phyloP scores from a whole-genome alignment of 225 moss, liverwort and hornwort genomes.

The Sphagnum contortum region DNA sequence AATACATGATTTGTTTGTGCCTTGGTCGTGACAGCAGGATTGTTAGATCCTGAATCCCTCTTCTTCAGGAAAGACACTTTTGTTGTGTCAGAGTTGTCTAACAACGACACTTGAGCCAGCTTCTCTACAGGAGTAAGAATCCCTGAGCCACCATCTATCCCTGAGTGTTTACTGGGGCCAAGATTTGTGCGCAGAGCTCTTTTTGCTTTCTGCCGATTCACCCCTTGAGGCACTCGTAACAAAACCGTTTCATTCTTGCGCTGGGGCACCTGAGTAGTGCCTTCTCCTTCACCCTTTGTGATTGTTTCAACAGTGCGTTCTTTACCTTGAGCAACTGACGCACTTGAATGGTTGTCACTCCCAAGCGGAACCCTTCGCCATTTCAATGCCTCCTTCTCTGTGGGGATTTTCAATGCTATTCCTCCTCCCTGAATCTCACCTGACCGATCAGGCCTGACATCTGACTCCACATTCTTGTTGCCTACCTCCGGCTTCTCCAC shows the following conservation, averaged over 20 bases:
- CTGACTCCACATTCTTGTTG: constrained; percentile 16
- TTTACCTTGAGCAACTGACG: constrained; percentile 25
- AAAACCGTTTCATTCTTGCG: constrained; percentile 37
- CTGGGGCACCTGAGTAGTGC: constrained; percentile 5
- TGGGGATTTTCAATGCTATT: neutral
- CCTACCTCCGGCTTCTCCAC: constrained; percentile 20
- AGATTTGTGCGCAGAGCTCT: constrained; percentile 47
- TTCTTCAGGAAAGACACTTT: constrained; percentile 11
- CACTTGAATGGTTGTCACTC: constrained; percentile 12
- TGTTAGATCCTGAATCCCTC: constrained; percentile 17
- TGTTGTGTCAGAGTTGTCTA: constrained; percentile 19
- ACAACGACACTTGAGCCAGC: constrained; percentile 15
- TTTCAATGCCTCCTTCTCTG: constrained; percentile 33
- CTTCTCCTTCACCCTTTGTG: constrained; percentile 4
- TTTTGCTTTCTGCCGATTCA: constrained; percentile 67
- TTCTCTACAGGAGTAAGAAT: constrained; percentile 7
- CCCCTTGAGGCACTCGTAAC: constrained; percentile 58
- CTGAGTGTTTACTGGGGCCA: constrained; percentile 19
- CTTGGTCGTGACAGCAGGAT: constrained; percentile 6
- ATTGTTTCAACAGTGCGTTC: constrained; percentile 37
- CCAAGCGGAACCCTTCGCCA: constrained; percentile 30
- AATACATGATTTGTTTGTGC: constrained; percentile 8
- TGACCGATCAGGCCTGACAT: constrained; percentile 11
- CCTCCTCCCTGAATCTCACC: constrained; percentile 14
- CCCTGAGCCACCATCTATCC: constrained; percentile 8